Evolutionary conservation across 2,329 filamentous ascomycete species (phyloP), one percentile per base, ranked within the genome.

Genomic region (Fusarium kyushuense): DNA sequence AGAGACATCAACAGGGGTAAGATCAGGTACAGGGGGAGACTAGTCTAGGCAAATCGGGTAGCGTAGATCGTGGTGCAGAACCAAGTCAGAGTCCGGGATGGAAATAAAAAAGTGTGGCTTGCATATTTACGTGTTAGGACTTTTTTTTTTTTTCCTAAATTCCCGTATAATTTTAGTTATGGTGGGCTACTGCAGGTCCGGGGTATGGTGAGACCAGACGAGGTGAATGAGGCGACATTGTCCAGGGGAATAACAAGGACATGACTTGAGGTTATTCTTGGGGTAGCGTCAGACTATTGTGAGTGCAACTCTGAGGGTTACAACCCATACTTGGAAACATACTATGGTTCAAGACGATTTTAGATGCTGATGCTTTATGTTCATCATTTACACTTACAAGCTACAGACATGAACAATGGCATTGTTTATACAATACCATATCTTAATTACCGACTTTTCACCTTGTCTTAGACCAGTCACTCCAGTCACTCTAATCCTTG

Each of bases 131-230:
- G 40, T 40, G 21, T 40, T 35, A 60, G 16, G 9, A 17, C 40
- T 42, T 17, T 42, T 25, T 14, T 25, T 25, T 7, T 23, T 33
- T 33, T 16, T n/a, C n/a, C n/a, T 17, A n/a, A 19, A 1, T 30
- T 45, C 42, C 42, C 27, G 17, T 30, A 17, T 30, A 12, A n/a
- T 29, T 16, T 30, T 14, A 33, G 14, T 33, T 17, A 27, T 25
- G 23, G 13, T 49, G 33, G 36, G 29, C 58, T 72, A 65, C 70
- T 72, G 70, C 70, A 72, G 70, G 70, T 72, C 67, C n/a, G 33
- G 23, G 47, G 33, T 51, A 40, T 19, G 33, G 21, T 21, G 16
- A 46, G 27, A 7, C 29, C 10, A 19, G 25, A 25, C 27, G 27
- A 27, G 8, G 27, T 27, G 5, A 13, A n/a, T 13, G n/a, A 49